A percentile compares a stretch with the other conserved stretches of the same genome.
Conservation (phyloP, 805 yeast genomes). For the Metschnikowia rubicola region DNA sequence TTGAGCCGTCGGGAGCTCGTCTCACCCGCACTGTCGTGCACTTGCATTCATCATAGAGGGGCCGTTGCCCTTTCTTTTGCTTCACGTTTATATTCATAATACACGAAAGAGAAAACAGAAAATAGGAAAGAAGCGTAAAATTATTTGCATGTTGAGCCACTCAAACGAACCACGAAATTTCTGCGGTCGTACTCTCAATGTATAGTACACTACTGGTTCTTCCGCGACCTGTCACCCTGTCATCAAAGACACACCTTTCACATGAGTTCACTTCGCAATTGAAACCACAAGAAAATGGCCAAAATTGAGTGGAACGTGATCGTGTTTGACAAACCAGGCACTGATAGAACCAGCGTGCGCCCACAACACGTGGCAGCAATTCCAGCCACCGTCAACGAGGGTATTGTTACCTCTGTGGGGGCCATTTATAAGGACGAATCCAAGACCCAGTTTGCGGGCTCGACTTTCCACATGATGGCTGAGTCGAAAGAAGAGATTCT, state of each 20-base stretch:
- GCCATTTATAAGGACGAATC: slow-evolving; percentile 48
- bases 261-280: no score
- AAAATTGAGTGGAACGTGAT: slow-evolving; percentile 46
- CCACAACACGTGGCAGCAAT: slow-evolving; percentile 51
- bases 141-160: no score
- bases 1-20: not conserved
- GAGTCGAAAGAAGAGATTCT: slow-evolving; percentile 62
- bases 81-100: slow-evolving; percentile 8
- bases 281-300: slow-evolving; percentile 8
- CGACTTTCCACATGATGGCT: slow-evolving; percentile 60
- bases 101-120: not conserved
- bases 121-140: not conserved
- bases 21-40: slow-evolving; percentile 7
- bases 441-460: slow-evolving; percentile 61
- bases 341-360: slow-evolving; percentile 53
- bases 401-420: slow-evolving; percentile 44
- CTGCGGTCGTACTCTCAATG: no score
- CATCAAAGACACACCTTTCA: no score
- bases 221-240: no score
- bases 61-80: slow-evolving; percentile 7
- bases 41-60: slow-evolving; percentile 18
- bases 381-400: slow-evolving; percentile 39
- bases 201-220: no score
- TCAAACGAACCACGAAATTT: no score
- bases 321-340: slow-evolving; percentile 65